Base-by-base conservation (phyloP, 805 yeast genomes). In the Cyberlindnera samutprakarnensis region DNA sequence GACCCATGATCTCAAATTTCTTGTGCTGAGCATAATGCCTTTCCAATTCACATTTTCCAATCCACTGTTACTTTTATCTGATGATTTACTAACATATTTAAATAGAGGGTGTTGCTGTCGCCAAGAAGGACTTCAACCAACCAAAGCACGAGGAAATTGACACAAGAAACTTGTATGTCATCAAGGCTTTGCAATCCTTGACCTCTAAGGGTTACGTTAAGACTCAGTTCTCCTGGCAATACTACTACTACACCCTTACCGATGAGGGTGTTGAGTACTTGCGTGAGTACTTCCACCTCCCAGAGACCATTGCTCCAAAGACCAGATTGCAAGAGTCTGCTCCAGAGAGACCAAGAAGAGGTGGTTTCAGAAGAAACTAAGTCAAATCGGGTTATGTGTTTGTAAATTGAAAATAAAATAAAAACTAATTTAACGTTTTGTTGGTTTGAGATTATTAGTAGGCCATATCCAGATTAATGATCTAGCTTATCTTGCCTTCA, bases 191-290 rank as follows among this genome's bases (percentile, higher is more conserved):
- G 70, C 99, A 92, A 76, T 90, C 97, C 48, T 85, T 92, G 70
- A 86, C 95, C 64, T 92, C 98, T 47, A 86, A 82, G 72, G 99
- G 99, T 68, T 92, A 62, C 81, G 97, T 92, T 71, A 87, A 90
- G 85, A 92, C 99, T 59, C 97, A 87, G 75, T 92, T 90, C 82
- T 90, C 97, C 62, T 92, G 99, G 99, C 96, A 88, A 80, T 86
- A 86, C 80, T 92, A 92, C 77, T 92, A 92, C 95, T 92, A 92
- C 94, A 86, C 98, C 77, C 83, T 92, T 66, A 92, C 97, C 66
- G 97, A 92, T 66, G 96, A 85, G 72, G 99, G 99, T 81, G 90
- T 92, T 52, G 95, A 87, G 65, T 92, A 75, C 83, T 82, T 92
- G 64, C 84, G 96, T 75, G 87, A 85, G 66, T 92, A 87, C 85